Evolutionary conservation across 1,284 basidiomycete genomes (phyloP).

Genomic region (Amylostereum chailletii): DNA sequence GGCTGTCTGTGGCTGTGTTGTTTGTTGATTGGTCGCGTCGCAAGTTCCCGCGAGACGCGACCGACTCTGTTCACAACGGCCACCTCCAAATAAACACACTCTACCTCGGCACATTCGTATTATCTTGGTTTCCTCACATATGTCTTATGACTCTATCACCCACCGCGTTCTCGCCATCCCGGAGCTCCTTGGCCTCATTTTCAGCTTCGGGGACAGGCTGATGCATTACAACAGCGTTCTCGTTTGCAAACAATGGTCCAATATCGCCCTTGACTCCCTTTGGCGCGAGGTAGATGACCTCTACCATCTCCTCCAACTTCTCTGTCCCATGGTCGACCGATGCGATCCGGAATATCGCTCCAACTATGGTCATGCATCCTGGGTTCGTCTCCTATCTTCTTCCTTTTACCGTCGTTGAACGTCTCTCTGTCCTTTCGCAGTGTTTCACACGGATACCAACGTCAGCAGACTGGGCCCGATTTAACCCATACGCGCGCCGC

Average conservation of each 20-base stretch:
- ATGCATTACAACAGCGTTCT: constrained; percentile 33
- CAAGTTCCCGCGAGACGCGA: no score
- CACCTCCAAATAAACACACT: no score
- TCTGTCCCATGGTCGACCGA: constrained; percentile 27
- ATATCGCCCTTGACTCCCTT: constrained; percentile 39
- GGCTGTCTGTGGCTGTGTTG: no score
- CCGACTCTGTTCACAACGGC: no score
- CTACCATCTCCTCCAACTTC: constrained; percentile 33
- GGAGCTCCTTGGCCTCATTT: constrained; percentile 43
- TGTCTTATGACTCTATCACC: constrained; percentile 5
- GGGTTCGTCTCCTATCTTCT: background rate
- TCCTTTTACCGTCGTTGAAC: background rate
- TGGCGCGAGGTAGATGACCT: constrained; percentile 43
- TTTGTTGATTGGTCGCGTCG: no score
- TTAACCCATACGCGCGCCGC: constrained; percentile 44
- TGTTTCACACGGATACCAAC: constrained; percentile 35
- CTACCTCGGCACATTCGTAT: no score
- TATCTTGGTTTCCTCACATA: background rate
- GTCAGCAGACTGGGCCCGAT: constrained; percentile 46
- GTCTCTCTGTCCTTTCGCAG: constrained; percentile 15
- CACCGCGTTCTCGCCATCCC: constrained; percentile 34
- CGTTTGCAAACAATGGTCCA: constrained; percentile 45
- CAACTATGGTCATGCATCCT: background rate
- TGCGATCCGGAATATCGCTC: background rate
- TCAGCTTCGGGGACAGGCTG: constrained; percentile 27